Base-by-base conservation (phyloP, 2,329 filamentous ascomycete species). In the Didymella glomerata region DNA sequence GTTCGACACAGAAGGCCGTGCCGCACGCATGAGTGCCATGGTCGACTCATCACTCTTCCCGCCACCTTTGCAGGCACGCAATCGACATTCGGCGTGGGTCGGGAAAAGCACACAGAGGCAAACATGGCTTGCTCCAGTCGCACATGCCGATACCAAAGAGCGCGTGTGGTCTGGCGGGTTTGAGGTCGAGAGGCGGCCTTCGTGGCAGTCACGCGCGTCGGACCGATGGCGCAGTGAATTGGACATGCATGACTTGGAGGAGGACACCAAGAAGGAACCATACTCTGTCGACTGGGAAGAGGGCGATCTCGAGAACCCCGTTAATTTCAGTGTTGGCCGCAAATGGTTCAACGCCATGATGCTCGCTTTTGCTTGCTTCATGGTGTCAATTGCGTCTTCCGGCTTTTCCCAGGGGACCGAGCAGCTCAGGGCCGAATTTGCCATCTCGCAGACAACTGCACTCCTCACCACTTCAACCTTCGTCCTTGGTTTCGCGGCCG, bases 301-400 rank as follows among this genome's bases (percentile, higher is more conserved):
- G 0, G 79, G 80, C 1, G 74, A 84, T 55, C 83, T 81, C 1
- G 75, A 78, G 30, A 86, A 88, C 55, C 86, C 87, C 0, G 73
- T 82, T 57, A 89, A 89, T 69, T 89, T 67, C 45, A 32, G 38
- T 7, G 52, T 38, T 9, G 58, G 85, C 82, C 70, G 80, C 20
- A 74, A 74, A 56, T 75, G 73, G 72, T 64, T 62, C 46, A 72
- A 67, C n/a, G 63, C 67, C 3, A 69, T 69, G 63, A 50, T 70
- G 41, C 66, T 76, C 20, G 65, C 63, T 22, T 65, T 75, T 13
- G 63, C 76, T 3, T 70, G 70, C 18, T 66, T 68, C 14, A 74
- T 76, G 61, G 61, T 75, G 7, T 70, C 73, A 0, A 65, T 69
- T 25, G 67, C 67, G 13, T 69, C 67, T 2, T 69, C 67, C 4